A percentile compares a stretch with the other conserved stretches of the same genome.
Conservation (phyloP, 139 green algal genomes). For the Mesotaenium endlicherianum region DNA sequence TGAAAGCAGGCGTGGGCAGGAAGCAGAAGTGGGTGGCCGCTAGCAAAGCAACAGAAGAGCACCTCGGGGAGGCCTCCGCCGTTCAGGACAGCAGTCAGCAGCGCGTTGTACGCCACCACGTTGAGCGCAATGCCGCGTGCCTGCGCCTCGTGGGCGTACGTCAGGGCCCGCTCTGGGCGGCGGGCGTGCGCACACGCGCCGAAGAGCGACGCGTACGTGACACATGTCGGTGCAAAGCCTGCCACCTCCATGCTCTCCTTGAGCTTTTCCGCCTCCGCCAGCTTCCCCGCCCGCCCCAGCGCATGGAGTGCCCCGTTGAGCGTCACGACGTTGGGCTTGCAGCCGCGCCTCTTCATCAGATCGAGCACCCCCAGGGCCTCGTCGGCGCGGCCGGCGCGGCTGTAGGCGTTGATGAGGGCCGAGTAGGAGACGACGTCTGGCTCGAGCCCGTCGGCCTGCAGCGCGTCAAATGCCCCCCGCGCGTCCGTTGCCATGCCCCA, state of each 20-base stretch:
- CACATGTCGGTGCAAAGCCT: not conserved
- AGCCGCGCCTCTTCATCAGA: conserved; percentile 3
- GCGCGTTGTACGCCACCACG: conserved; percentile 30
- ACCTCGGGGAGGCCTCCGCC: too few species aligned
- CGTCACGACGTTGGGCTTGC: conserved; percentile 34
- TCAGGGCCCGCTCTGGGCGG: not conserved
- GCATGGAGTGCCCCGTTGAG: conserved; percentile 28
- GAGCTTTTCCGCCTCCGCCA: conserved; percentile 7
- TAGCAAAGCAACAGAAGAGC: too few species aligned
- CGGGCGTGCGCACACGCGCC: not conserved
- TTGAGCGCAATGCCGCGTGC: conserved; percentile 22
- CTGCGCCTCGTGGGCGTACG: conserved; percentile 11
- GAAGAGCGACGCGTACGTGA: conserved; percentile 25
- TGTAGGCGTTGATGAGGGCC: conserved; percentile 43
- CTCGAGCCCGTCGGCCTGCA: conserved; percentile 6
- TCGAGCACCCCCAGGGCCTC: conserved; percentile 1
- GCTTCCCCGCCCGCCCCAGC: not conserved
- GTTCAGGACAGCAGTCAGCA: not conserved
- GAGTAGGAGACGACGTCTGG: conserved; percentile 44
- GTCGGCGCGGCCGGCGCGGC: conserved; percentile 9
- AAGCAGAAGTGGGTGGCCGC: too few species aligned
- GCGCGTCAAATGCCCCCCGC: conserved; percentile 12
- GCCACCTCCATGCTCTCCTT: conserved; percentile 10
- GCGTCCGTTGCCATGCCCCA: conserved; percentile 9
- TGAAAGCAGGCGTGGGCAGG: too few species aligned